Conservation (phyloP, 805 yeast species). For the Candida qinlingensis region DNA sequence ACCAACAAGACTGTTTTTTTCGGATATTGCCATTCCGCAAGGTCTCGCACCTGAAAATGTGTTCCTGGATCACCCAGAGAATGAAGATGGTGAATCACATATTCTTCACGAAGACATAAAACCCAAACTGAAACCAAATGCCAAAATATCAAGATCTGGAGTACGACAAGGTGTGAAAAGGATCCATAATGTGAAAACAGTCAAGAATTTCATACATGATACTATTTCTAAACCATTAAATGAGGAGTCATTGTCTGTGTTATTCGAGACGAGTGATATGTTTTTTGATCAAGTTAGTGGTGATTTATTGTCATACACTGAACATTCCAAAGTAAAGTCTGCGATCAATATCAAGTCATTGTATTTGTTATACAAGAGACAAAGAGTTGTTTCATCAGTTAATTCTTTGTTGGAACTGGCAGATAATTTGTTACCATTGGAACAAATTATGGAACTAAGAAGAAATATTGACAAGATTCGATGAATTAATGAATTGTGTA, state of each 20-base stretch:
- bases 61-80: background rate
- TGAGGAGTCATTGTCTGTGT: constrained; percentile 17
- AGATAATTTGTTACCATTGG: constrained; percentile 27
- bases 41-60: constrained; percentile 20
- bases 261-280: constrained; percentile 22
- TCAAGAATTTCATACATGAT: constrained; percentile 9
- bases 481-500: background rate
- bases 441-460: constrained; percentile 21
- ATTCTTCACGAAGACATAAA: background rate
- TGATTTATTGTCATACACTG: constrained; percentile 29
- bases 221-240: constrained; percentile 11
- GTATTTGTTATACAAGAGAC: constrained; percentile 27
- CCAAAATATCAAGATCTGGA: background rate
- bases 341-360: constrained; percentile 25
- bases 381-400: constrained; percentile 18
- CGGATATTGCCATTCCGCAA: constrained; percentile 24
- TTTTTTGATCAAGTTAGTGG: constrained; percentile 25
- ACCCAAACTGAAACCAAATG: background rate
- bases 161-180: background rate
- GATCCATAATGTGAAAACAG: background rate
- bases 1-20: background rate
- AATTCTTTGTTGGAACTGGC: constrained; percentile 22
- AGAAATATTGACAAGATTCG: constrained; percentile 20
- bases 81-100: background rate
- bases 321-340: constrained; percentile 26